phyloP scores from a whole-genome alignment of 306 rosid species.

The Cucumis melo region DNA sequence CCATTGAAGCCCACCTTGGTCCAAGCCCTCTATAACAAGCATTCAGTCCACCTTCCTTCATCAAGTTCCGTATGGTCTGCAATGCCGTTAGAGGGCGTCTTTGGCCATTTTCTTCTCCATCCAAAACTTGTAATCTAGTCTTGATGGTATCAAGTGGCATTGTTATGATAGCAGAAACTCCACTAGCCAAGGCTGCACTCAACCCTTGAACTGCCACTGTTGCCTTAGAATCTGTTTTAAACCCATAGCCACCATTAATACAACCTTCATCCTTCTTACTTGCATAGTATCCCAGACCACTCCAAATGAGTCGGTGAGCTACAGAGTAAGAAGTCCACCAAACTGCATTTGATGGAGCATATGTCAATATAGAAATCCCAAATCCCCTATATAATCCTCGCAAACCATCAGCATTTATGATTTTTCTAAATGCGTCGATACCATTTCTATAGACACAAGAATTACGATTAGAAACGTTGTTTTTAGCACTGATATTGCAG shows the following conservation, averaged over 20 bases:
- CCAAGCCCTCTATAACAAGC: conserved; percentile 96
- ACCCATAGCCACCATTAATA: conserved; percentile 14
- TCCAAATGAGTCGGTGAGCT: conserved; percentile 62
- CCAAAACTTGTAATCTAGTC: conserved; percentile 91
- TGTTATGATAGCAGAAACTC: conserved; percentile 73
- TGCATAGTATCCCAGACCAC: conserved; percentile 43
- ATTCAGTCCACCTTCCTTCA: conserved; percentile 66
- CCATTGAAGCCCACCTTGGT: conserved; percentile 94
- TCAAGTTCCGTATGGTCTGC: conserved; percentile 57
- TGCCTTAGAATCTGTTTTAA: conserved; percentile 48
- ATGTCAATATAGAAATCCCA: conserved; percentile 73
- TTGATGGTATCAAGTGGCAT: conserved; percentile 86
- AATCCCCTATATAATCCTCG: conserved; percentile 86
- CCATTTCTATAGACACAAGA: conserved; percentile 57
- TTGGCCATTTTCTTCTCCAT: conserved; percentile 66
- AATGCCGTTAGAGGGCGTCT: conserved; percentile 45
- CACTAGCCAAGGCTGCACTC: conserved; percentile 88
- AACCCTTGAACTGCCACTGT: conserved; percentile 61
- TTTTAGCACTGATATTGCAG: conserved; percentile 12
- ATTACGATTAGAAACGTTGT: conserved; percentile 25
- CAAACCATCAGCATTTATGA: conserved; percentile 55
- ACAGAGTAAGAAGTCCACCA: conserved; percentile 98
- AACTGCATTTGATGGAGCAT: conserved; percentile 93
- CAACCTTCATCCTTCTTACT: conserved; percentile 27
- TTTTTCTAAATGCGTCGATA: conserved; percentile 69